A percentile compares a stretch with the other conserved stretches of the same genome.
These are phyloP conservation scores for Calvatia gigantea DNA, from an alignment of 768 basidiomycete species.

Conservation along the genomic window DNA sequence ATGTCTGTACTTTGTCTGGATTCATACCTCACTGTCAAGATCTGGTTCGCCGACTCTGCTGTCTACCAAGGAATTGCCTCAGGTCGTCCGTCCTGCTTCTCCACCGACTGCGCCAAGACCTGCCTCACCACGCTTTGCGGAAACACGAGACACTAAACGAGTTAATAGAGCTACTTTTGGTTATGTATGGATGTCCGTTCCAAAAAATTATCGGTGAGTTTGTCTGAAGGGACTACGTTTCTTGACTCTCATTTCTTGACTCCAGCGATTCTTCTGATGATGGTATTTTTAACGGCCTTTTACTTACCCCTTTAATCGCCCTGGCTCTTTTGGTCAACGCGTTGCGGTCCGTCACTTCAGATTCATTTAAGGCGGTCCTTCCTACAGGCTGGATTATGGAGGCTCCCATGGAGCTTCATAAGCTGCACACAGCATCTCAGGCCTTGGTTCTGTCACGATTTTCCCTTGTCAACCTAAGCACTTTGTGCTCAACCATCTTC, in stretches of 20 bases:
- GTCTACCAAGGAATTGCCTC: slow-evolving; percentile 15
- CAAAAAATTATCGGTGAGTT: slow-evolving; percentile 77
- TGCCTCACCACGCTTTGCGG: slow-evolving; percentile 40
- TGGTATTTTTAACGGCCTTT: slow-evolving; percentile 77
- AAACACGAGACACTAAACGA: slow-evolving; percentile 43
- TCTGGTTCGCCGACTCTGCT: slow-evolving; percentile 17
- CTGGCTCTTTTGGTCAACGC: slow-evolving; percentile 61
- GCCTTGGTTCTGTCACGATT: slow-evolving; percentile 68
- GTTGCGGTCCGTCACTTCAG: slow-evolving; percentile 29
- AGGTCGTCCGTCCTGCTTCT: slow-evolving; percentile 13
- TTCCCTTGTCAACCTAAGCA: slow-evolving; percentile 74
- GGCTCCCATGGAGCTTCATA: slow-evolving; percentile 52
- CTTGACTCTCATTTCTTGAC: slow-evolving; percentile 9
- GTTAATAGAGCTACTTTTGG: slow-evolving; percentile 44
- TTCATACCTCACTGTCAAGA: slow-evolving; percentile 46
- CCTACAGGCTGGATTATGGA: slow-evolving; percentile 80
- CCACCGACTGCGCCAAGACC: slow-evolving; percentile 20
- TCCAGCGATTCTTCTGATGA: slow-evolving; percentile 78
- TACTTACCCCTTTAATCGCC: slow-evolving; percentile 81
- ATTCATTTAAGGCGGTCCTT: slow-evolving; percentile 29
- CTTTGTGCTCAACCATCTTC: slow-evolving; percentile 76
- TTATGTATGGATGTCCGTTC: slow-evolving; percentile 88
- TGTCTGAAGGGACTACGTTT: too few species aligned
- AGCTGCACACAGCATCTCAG: slow-evolving; percentile 40
- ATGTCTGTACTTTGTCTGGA: slow-evolving; percentile 59